Conservation (phyloP, 345 rosid species). For the Citrus hindsii region DNA sequence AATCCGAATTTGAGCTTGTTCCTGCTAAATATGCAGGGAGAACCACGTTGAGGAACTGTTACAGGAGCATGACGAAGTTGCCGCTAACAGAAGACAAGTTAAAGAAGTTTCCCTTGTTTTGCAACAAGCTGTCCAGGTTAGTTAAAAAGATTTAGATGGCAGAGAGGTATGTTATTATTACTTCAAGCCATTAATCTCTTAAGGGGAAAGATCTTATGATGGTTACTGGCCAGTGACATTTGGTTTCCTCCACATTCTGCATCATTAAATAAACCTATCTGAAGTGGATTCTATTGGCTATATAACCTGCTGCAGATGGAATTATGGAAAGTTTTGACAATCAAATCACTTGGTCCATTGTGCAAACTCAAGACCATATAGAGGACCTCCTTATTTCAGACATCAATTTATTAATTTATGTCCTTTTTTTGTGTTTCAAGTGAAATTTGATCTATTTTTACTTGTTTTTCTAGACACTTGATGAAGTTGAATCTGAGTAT, state of each 20-base stretch:
- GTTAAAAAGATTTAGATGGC: neutral
- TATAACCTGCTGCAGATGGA: neutral
- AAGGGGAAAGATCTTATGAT: neutral
- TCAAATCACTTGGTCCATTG: neutral
- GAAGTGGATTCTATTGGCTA: neutral
- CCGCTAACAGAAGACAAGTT: constrained; percentile 16
- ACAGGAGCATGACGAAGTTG: constrained; percentile 32
- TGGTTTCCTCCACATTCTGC: neutral
- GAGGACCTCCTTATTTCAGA: neutral
- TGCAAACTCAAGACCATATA: neutral
- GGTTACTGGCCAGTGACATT: neutral
- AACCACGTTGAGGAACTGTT: constrained; percentile 33
- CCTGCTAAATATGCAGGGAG: constrained; percentile 23
- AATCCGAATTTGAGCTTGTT: neutral
- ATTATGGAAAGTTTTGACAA: neutral
- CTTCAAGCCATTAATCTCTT: neutral
- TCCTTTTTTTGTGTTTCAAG: neutral
- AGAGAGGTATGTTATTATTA: neutral
- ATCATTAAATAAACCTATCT: neutral
- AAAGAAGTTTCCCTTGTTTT: constrained; percentile 22
- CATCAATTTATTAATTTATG: neutral
- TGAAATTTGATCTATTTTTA: neutral
- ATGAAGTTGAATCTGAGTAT: constrained; percentile 29
- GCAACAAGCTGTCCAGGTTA: constrained; percentile 37
- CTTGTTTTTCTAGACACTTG: constrained; percentile 19